Conservation (phyloP, 2,329 filamentous ascomycete genomes). For the Scorias spongiosa region DNA sequence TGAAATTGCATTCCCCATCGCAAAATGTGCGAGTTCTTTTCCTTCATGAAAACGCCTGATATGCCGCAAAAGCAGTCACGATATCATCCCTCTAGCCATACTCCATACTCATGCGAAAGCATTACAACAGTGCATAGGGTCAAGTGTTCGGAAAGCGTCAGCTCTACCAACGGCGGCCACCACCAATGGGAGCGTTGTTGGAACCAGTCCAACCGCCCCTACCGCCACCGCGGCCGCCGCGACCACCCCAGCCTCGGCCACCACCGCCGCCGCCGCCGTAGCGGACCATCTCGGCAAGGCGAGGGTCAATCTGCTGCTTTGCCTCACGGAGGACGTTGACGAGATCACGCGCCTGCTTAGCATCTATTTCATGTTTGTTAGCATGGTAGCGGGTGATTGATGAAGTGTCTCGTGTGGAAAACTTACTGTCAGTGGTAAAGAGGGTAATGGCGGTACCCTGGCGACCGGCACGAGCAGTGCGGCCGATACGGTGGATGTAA, state of each 20-base stretch:
- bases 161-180: slow-evolving; percentile 42
- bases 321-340: slow-evolving; percentile 85
- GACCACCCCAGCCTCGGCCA: slow-evolving; percentile 43
- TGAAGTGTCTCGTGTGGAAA: slow-evolving; percentile 4
- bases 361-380: slow-evolving; percentile 26
- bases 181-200: slow-evolving; percentile 43
- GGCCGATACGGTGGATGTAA: slow-evolving; percentile 54
- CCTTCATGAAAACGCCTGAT: no score
- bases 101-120: background rate
- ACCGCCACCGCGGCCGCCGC: slow-evolving; percentile 46
- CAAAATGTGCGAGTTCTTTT: no score
- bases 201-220: slow-evolving; percentile 26
- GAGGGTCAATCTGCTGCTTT: slow-evolving; percentile 95
- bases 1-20: no score
- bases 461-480: slow-evolving; percentile 60
- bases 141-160: no score
- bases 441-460: slow-evolving; percentile 94
- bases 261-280: slow-evolving; percentile 71
- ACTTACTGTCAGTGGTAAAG: slow-evolving; percentile 98
- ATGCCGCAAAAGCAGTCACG: background rate
- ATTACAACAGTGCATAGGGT: no score
- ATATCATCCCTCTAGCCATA: background rate
- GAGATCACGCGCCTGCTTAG: slow-evolving; percentile 74
- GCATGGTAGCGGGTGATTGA: slow-evolving; percentile 2
- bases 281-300: slow-evolving; percentile 87